Conservation (phyloP, 2,329 filamentous ascomycete species). For the Neobulgaria alba region DNA sequence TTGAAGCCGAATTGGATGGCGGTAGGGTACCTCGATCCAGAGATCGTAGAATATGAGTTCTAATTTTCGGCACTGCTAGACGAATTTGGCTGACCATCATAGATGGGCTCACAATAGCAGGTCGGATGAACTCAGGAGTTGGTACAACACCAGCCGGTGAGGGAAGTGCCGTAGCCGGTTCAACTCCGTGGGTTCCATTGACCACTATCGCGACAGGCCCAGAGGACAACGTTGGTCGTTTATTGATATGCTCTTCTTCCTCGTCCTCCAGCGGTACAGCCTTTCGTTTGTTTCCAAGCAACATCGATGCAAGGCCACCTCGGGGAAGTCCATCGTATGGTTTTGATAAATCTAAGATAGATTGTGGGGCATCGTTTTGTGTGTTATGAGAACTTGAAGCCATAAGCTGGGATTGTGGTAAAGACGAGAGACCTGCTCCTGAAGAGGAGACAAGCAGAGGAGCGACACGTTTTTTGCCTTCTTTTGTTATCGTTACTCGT, state of each 20-base stretch:
- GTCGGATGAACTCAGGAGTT: slow-evolving; percentile 77
- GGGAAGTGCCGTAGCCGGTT: slow-evolving; percentile 60
- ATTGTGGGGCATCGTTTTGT: slow-evolving; percentile 67
- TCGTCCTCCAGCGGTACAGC: slow-evolving; percentile 64
- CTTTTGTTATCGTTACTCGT: slow-evolving; percentile 88
- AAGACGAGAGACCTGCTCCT: slow-evolving; percentile 74
- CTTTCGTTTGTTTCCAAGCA: slow-evolving; percentile 91
- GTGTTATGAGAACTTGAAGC: slow-evolving; percentile 60
- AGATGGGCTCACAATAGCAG: slow-evolving; percentile 76
- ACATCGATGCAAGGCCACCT: slow-evolving; percentile 75
- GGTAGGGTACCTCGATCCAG: slow-evolving; percentile 57
- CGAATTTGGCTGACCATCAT: slow-evolving; percentile 76
- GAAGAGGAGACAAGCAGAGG: slow-evolving; percentile 87
- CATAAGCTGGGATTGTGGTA: slow-evolving; percentile 82
- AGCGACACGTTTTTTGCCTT: slow-evolving; percentile 92
- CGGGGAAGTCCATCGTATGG: slow-evolving; percentile 89
- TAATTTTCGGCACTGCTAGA: slow-evolving; percentile 78
- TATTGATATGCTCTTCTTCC: slow-evolving; percentile 49
- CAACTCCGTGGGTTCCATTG: slow-evolving; percentile 68
- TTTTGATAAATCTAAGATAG: slow-evolving; percentile 81
- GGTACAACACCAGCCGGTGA: slow-evolving; percentile 52
- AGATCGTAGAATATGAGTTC: slow-evolving; percentile 73
- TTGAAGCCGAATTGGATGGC: slow-evolving; percentile 26
- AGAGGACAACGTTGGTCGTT: slow-evolving; percentile 48
- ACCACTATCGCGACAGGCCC: slow-evolving; percentile 67